A percentile compares a stretch with the other conserved stretches of the same genome.
These are phyloP conservation scores for Rhynchosporium agropyri DNA, from an alignment of 2,329 filamentous ascomycete species.

Conservation along the genomic window DNA sequence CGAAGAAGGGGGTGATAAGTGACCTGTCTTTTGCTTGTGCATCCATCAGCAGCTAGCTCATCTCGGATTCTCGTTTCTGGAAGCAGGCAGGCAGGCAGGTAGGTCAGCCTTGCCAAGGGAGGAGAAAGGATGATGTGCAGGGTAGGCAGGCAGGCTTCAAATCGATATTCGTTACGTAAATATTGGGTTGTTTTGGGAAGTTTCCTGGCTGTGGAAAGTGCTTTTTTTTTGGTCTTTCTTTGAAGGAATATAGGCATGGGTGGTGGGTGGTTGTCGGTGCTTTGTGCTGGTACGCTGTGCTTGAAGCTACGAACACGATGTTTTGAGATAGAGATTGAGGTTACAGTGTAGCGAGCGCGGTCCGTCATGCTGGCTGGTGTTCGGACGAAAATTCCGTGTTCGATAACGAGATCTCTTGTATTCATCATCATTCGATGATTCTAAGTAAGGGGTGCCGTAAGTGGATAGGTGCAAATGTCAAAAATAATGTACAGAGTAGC, in stretches of 20 bases:
- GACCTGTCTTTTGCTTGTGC: not conserved
- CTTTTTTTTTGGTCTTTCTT: no score
- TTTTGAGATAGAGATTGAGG: no score
- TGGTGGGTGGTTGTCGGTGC: no score
- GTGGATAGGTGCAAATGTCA: not conserved
- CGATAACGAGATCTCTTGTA: not conserved
- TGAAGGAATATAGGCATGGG: no score
- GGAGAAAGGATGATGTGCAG: not conserved
- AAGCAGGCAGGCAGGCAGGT: no score
- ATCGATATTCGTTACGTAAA: conserved; percentile 13
- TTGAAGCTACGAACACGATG: no score
- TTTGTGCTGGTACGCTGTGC: no score
- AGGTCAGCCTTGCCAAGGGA: not conserved
- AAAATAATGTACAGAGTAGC: not conserved
- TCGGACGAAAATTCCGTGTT: conserved; percentile 9
- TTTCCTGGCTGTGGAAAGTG: not conserved
- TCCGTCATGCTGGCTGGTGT: not conserved
- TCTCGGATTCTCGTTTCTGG: not conserved
- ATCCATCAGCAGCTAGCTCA: no score
- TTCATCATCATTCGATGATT: not conserved
- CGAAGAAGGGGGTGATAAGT: not conserved
- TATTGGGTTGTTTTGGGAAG: not conserved
- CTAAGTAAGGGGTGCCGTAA: no score
- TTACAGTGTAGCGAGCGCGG: not conserved
- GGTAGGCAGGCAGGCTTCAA: no score